Base-by-base conservation (phyloP, 2,329 filamentous ascomycete species). In the Fusarium pseudocircinatum region DNA sequence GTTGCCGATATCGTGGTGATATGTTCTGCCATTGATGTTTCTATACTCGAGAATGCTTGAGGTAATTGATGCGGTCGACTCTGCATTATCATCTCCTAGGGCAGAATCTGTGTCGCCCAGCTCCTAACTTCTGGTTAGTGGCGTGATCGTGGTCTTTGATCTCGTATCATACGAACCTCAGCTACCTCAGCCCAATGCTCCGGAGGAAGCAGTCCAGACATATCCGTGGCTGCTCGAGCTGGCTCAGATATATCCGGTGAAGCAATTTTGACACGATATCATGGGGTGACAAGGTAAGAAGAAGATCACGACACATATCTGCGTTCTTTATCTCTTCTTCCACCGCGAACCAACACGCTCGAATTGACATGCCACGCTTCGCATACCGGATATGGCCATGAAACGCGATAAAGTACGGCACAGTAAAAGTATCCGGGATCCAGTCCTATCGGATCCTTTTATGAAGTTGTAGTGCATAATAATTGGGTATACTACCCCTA, bases 41-140 rank as follows among this genome's bases (percentile, higher is more conserved):
- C 70, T 69, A 18, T 74, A 74, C n/a, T 74, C 2, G 1, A 74
- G 56, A 9, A 74, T 74, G 13, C 70, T 74, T 1, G 70, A 74
- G 0, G 63, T 66, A 2, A 74, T 61, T 1, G 72, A 74, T 1
- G 68, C 59, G 0, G 72, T 74, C 7, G 72, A 74, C 36, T 54
- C 44, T 1, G 56, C 34, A 10, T 2, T 24, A 5, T 70, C 70
- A 4, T 63, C 59, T 1, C 61, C 68, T 8, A 72, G 39, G 12
- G 61, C 18, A 24, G 72, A 74, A 24, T 74, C 67, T 2, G n/a
- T 14, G 9, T 73, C 70, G 6, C 53, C 59, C 16, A 74, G 32
- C 22, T 74, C 68, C 68, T 74, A 2, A 1, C 2, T 22, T 14
- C 1, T 34, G 2, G 4, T 63, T 8, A 49, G 24, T 28, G 32